Evolutionary conservation across 176 grass and related monocot species (phyloP).

Genomic region (Oryza longistaminata): DNA sequence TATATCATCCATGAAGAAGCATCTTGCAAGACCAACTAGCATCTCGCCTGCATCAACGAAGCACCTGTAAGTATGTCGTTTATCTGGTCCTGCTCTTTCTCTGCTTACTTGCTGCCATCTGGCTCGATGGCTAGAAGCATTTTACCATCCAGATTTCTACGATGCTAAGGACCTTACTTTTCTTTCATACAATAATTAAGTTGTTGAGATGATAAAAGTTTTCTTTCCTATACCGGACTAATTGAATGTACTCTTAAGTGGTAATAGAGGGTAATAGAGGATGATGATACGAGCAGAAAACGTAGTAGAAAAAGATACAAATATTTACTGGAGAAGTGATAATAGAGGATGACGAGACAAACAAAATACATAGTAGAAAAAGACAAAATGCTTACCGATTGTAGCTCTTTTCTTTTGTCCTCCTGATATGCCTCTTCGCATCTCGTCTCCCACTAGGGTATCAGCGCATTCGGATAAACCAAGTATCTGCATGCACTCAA

Average conservation of each 20-base stretch:
- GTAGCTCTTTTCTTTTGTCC: slow-evolving; percentile 97
- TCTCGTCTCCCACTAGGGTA: slow-evolving; percentile 81
- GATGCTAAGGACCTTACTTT: slow-evolving; percentile 1
- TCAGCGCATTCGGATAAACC: slow-evolving; percentile 84
- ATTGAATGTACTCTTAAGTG: slow-evolving; percentile 10
- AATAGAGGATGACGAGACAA: not conserved
- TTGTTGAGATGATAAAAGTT: slow-evolving; percentile 5
- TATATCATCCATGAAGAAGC: slow-evolving; percentile 99
- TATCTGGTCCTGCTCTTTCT: not conserved
- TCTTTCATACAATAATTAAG: not conserved
- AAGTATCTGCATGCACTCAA: slow-evolving; percentile 65
- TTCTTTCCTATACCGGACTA: not conserved
- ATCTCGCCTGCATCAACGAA: slow-evolving; percentile 76
- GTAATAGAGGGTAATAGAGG: not conserved
- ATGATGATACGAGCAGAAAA: not conserved
- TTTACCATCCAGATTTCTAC: not conserved
- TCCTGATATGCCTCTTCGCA: slow-evolving; percentile 96
- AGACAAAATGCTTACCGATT: slow-evolving; percentile 54
- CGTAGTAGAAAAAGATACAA: not conserved
- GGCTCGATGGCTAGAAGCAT: not conserved
- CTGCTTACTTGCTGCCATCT: not conserved
- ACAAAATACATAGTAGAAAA: not conserved
- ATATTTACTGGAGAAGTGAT: not conserved
- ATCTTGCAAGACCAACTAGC: slow-evolving; percentile 81
- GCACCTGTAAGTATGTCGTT: slow-evolving; percentile 20